A percentile compares a stretch with the other conserved stretches of the same genome.
Conservation (phyloP, 768 basidiomycete genomes). For the Amanita inopinata region DNA sequence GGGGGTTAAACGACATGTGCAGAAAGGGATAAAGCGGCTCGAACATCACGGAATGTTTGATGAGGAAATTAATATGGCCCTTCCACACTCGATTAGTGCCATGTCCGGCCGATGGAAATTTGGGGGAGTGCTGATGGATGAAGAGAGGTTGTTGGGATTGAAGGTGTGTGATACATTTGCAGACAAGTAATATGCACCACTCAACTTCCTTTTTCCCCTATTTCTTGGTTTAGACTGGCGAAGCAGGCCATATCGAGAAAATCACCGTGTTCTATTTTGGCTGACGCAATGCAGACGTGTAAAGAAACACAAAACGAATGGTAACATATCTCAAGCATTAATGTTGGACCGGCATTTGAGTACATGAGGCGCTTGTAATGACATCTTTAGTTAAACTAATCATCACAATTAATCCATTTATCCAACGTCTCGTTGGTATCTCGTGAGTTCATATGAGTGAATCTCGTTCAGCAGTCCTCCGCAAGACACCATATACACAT, state of each 20-base stretch:
- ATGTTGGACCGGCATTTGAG: too few relatives aligned
- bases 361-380: too few relatives aligned
- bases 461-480: too few relatives aligned
- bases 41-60: constrained; percentile 15
- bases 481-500: too few relatives aligned
- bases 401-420: too few relatives aligned
- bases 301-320: too few relatives aligned
- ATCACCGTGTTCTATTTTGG: constrained; percentile 1
- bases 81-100: constrained; percentile 17
- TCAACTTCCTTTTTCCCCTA: too few relatives aligned
- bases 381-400: too few relatives aligned
- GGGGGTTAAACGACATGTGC: background rate
- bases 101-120: constrained; percentile 11
- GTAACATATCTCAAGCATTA: too few relatives aligned
- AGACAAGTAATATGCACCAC: too few relatives aligned
- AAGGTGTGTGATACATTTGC: constrained; percentile 18
- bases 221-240: background rate
- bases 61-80: constrained; percentile 15
- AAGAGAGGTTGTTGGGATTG: constrained; percentile 30
- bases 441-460: too few relatives aligned
- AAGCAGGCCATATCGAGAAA: background rate
- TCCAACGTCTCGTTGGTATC: background rate
- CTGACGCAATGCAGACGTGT: background rate
- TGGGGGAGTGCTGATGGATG: constrained; percentile 29
- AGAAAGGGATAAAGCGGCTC: constrained; percentile 1